Evolutionary conservation across 192 early-diverging fungal species (phyloP).

Genomic region (Rhizophagus prolifer): DNA sequence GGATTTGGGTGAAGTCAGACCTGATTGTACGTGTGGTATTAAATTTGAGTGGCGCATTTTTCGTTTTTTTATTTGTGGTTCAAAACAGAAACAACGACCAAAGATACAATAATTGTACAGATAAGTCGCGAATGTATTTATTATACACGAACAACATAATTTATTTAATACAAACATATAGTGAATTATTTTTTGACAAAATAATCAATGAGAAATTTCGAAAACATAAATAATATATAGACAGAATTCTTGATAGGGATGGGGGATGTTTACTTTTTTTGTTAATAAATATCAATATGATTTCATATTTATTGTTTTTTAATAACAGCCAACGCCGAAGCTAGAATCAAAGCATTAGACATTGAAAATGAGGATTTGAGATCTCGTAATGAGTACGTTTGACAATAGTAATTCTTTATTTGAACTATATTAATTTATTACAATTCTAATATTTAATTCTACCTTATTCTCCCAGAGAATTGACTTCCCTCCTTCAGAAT

Average conservation of each 20-base stretch:
- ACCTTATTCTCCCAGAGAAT: constrained; percentile 21
- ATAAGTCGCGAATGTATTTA: background rate
- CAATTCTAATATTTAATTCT: constrained; percentile 30
- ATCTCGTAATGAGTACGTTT: constrained; percentile 34
- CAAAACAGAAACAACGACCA: too few species aligned
- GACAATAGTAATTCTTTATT: constrained; percentile 13
- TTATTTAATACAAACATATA: background rate
- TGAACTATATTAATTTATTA: constrained; percentile 17
- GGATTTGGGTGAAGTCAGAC: constrained; percentile 35
- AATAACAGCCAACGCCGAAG: constrained; percentile 5
- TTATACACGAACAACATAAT: background rate
- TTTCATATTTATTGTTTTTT: constrained; percentile 16
- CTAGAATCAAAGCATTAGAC: constrained; percentile 42
- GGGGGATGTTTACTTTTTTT: background rate
- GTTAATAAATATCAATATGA: background rate
- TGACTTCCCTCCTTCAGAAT: constrained; percentile 30
- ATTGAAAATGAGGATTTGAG: constrained; percentile 39
- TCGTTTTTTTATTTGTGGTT: constrained; percentile 5
- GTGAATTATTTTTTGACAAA: background rate
- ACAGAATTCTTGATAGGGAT: background rate
- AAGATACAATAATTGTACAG: background rate
- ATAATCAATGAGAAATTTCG: background rate
- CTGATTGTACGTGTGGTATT: constrained; percentile 37
- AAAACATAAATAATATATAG: constrained; percentile 1
- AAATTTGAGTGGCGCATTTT: background rate